Percentiles rank a stretch among this genome's conserved stretches.
Conservation (phyloP, 352 stramenopile species). For the Phytophthora capsici region DNA sequence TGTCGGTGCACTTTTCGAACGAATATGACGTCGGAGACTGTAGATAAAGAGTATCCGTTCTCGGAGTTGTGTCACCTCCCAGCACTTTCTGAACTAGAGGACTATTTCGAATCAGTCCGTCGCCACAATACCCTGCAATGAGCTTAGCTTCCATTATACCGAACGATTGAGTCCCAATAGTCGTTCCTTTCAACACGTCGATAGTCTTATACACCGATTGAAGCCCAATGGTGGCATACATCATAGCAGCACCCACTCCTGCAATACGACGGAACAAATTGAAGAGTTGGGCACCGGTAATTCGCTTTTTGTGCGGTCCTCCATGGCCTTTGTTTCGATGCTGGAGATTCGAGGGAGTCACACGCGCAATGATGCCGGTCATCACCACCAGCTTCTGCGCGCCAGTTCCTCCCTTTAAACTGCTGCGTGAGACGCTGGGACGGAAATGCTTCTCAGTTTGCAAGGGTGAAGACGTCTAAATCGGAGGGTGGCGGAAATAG, state of each 20-base stretch:
- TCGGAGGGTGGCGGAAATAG: conserved; percentile 19
- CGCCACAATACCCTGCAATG: conserved; percentile 37
- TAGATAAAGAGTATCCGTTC: conserved; percentile 41
- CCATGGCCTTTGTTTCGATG: conserved; percentile 13
- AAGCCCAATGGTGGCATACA: conserved; percentile 26
- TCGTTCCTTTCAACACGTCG: conserved; percentile 21
- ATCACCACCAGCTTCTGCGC: conserved; percentile 8
- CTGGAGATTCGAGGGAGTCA: conserved; percentile 12
- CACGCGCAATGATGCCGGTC: conserved; percentile 23
- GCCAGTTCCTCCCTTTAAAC: not conserved
- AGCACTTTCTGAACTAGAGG: conserved; percentile 36
- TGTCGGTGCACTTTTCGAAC: conserved; percentile 15
- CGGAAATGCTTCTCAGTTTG: not conserved
- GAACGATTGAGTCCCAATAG: conserved; percentile 22
- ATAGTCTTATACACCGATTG: conserved; percentile 25
- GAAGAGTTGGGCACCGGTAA: conserved; percentile 30
- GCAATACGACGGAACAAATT: conserved; percentile 35
- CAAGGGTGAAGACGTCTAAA: conserved; percentile 11
- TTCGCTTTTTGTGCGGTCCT: conserved; percentile 22
- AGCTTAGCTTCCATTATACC: conserved; percentile 28
- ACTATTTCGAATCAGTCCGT: conserved; percentile 38
- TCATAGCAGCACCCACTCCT: conserved; percentile 26
- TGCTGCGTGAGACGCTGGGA: not conserved
- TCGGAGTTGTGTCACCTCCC: conserved; percentile 33
- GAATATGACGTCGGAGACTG: conserved; percentile 26